Evolutionary conservation across 441 rosid genomes (phyloP), one percentile per base, ranked within the genome.

Genomic region (Sinapis alba): DNA sequence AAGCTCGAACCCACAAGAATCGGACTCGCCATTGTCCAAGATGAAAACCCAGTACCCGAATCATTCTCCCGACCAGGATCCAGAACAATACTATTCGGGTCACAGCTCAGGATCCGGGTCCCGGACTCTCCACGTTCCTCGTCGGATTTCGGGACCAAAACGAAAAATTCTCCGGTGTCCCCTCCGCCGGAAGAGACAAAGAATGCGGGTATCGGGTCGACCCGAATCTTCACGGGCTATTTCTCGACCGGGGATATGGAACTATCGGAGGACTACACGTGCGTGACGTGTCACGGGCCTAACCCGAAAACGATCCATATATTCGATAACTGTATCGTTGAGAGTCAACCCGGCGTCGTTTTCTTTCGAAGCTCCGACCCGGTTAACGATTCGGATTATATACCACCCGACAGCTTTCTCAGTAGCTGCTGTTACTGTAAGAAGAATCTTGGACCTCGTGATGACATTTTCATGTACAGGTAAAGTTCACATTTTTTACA

Each of bases 381-480:
- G 65, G 59, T 65, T 16, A 63, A 43, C 38, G 77, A 41, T 57
- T 81, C 68, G 61, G 76, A 54, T 69, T 66, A 43, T 65, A 73
- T 77, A 60, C 82, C 85, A 23, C 77, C 91, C 5, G 83, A 88
- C 62, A 83, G 75, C 66, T 94, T 94, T 65, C 91, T 89, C 59
- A 88, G 96, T 83, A 82, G 51, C 73, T 94, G 98, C 58, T 82
- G 85, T 65, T 34, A 84, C 74, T 94, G 98, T 85, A 90, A 87
- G 85, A 90, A 88, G 87, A 85, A 69, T 78, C 92, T 94, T 80
- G 92, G 81, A 30, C 90, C 83, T 71, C 92, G 93, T 68, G 87
- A 86, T 57, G 98, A 94, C 86, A 90, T 89, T 71, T 94, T 81
- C 92, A 92, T 94, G 83, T 92, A 94, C 90, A 89, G 94, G 98